Percentiles rank a stretch among this genome's conserved stretches.
phyloP scores from a whole-genome alignment of 2,329 filamentous ascomycete species.

The Alternaria metachromatica region DNA sequence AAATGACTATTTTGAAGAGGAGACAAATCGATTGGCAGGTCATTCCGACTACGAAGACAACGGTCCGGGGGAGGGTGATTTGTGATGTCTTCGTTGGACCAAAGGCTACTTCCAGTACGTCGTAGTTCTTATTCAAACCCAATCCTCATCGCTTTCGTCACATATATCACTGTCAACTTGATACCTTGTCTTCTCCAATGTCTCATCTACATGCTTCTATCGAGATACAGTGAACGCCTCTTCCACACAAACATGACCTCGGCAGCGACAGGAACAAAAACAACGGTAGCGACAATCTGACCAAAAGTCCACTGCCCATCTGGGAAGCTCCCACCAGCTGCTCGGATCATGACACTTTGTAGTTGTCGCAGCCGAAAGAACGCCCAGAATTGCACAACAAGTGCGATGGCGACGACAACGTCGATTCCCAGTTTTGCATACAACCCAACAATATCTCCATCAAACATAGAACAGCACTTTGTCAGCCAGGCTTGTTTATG shows the following conservation, averaged over 20 bases:
- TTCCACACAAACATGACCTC: slow-evolving; percentile 5
- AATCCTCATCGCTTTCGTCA: neutral
- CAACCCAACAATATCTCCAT: neutral
- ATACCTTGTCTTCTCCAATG: neutral
- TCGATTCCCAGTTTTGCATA: neutral
- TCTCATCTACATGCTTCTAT: neutral
- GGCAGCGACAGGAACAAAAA: slow-evolving; percentile 26
- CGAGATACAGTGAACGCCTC: neutral
- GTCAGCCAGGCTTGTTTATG: neutral
- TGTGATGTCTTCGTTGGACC: fast-evolving
- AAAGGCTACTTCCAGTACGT: no score
- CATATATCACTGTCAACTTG: neutral
- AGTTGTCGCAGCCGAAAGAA: slow-evolving; percentile 23
- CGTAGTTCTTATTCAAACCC: neutral
- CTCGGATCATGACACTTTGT: slow-evolving; percentile 20
- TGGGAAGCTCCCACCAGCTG: slow-evolving; percentile 12
- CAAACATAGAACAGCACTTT: neutral
- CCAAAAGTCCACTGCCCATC: slow-evolving; percentile 31
- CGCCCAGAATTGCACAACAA: slow-evolving; percentile 24
- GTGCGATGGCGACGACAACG: neutral
- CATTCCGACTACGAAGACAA: neutral
- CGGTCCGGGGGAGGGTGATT: neutral
- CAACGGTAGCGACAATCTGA: slow-evolving; percentile 25
- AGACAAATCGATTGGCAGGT: neutral
- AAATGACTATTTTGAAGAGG: neutral